Percentiles rank a stretch among this genome's conserved stretches.
These are phyloP conservation scores for Aspergillus sp. DNA, from an alignment of 2,329 filamentous ascomycete species.

Conservation along the genomic window DNA sequence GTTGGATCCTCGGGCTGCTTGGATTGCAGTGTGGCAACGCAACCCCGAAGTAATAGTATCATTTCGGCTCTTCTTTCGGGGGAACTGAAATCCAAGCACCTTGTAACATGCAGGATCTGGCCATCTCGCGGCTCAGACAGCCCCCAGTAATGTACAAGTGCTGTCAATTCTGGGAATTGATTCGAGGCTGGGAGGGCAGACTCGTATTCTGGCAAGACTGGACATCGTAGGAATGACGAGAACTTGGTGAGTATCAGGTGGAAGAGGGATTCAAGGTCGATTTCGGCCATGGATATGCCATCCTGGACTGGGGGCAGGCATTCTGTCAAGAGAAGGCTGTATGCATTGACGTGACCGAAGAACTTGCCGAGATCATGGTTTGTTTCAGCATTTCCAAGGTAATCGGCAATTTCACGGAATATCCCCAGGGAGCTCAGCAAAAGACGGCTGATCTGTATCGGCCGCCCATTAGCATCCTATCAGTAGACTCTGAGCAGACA, in stretches of 20 bases:
- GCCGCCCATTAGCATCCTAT: not conserved
- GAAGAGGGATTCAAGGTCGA: not conserved
- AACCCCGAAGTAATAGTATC: constrained; percentile 1
- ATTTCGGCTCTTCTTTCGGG: constrained; percentile 1
- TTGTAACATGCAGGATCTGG: not conserved
- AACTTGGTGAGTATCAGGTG: not conserved
- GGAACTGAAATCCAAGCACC: constrained; percentile 4
- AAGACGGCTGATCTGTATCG: not conserved
- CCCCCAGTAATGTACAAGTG: not conserved
- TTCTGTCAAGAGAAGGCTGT: constrained; percentile 1
- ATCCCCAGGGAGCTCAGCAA: not conserved
- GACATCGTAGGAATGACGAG: not conserved
- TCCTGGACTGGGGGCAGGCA: not conserved
- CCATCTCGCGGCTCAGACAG: not conserved
- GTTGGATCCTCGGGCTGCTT: not conserved
- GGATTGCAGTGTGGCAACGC: constrained; percentile 3
- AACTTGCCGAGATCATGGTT: constrained; percentile 1
- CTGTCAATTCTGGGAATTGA: not conserved
- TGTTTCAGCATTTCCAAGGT: not conserved
- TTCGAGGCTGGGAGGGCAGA: not conserved
- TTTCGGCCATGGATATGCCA: not conserved
- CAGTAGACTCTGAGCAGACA: not conserved
- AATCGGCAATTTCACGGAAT: constrained; percentile 4
- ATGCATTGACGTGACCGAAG: constrained; percentile 1
- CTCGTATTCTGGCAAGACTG: not conserved